A percentile compares a stretch with the other conserved stretches of the same genome.
phyloP scores from a whole-genome alignment of 2,329 filamentous ascomycete species.

The Botrytis squamosa region DNA sequence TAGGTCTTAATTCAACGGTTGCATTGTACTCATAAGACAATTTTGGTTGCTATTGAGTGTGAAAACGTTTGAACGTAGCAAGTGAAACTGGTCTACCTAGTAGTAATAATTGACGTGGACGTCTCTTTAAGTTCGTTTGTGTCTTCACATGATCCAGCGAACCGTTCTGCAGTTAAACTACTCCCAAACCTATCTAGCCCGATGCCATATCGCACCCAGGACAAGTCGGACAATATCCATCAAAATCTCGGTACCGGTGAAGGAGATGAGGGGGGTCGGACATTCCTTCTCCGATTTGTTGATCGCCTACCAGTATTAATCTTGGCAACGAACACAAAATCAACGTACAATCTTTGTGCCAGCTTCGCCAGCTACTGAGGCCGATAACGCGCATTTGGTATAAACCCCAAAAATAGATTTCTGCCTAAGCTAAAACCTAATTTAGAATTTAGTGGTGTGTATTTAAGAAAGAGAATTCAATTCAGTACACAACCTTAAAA shows the following conservation, averaged over 20 bases:
- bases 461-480: too few species aligned
- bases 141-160: neutral
- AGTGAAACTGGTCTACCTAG: neutral
- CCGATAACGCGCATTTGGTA: too few species aligned
- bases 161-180: neutral
- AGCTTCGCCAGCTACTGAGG: neutral
- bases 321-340: neutral
- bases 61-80: neutral
- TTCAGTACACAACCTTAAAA: too few species aligned
- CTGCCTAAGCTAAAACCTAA: too few species aligned
- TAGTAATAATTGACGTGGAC: neutral
- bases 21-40: neutral
- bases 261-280: too few species aligned
- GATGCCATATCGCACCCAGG: neutral
- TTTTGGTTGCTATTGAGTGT: neutral
- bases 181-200: neutral
- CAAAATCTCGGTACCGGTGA: neutral
- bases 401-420: too few species aligned
- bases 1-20: rapidly evolving
- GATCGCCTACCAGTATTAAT: neutral
- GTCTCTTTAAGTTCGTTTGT: neutral
- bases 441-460: too few species aligned
- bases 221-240: neutral
- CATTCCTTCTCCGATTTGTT: neutral
- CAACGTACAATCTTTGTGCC: neutral